Evolutionary conservation across 495 filamentous ascomycete genomes (phyloP).

Genomic region (Neurospora sp.): DNA sequence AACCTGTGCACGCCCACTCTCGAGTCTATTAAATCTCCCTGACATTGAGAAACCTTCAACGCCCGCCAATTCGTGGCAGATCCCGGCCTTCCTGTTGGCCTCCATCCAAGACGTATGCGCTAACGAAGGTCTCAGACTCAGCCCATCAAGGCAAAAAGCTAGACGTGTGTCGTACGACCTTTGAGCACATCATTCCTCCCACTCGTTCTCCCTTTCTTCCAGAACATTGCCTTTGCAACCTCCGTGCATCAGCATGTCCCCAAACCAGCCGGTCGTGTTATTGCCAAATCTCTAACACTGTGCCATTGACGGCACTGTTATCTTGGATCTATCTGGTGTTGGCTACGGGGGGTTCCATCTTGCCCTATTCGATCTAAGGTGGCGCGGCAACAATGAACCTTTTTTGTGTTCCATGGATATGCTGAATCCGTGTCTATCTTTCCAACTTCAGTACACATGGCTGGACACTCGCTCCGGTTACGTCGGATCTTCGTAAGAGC

Average conservation of each 20-base stretch:
- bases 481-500: background rate
- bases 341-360: background rate
- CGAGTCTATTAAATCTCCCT: background rate
- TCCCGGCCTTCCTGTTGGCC: background rate
- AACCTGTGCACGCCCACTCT: background rate
- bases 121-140: background rate
- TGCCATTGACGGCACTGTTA: background rate
- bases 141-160: background rate
- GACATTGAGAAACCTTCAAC: background rate
- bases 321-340: background rate
- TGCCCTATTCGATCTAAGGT: background rate
- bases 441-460: background rate
- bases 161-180: background rate
- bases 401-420: background rate
- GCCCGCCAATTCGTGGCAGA: background rate
- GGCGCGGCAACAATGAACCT: background rate
- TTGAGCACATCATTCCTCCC: background rate
- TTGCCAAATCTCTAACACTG: background rate
- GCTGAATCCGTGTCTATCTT: background rate
- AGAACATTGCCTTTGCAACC: background rate
- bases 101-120: background rate
- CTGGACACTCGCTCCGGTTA: background rate
- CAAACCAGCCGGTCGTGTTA: background rate
- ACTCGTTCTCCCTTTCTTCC: background rate
- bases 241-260: background rate